phyloP scores from a whole-genome alignment of 106 monocot genomes.

The Agapanthus africanus region DNA sequence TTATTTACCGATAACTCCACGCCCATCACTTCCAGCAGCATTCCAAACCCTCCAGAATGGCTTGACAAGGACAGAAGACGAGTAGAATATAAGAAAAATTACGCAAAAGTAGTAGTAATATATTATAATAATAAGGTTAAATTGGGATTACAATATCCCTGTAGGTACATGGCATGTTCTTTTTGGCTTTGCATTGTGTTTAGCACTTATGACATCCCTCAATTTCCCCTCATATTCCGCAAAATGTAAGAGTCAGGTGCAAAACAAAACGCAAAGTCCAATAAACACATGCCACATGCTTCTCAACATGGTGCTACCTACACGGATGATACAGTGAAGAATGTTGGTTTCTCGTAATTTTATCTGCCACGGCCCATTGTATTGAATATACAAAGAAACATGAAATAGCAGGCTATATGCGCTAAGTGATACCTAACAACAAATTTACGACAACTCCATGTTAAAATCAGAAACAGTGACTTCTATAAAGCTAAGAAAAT shows the following conservation, averaged over 20 bases:
- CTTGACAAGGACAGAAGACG: constrained; percentile 20
- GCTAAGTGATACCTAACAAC: background rate
- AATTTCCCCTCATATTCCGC: too few species aligned
- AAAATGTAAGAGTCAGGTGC: too few species aligned
- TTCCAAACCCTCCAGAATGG: constrained; percentile 99
- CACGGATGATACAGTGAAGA: too few species aligned
- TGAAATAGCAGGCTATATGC: background rate
- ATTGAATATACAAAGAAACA: background rate
- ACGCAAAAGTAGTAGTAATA: too few species aligned
- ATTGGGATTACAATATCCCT: too few species aligned
- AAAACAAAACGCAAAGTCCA: too few species aligned
- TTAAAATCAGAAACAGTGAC: background rate
- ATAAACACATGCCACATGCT: background rate
- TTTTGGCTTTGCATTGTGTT: too few species aligned
- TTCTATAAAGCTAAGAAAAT: background rate
- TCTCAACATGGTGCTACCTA: too few species aligned
- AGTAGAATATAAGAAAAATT: background rate
- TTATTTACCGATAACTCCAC: constrained; percentile 84
- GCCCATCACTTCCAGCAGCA: constrained; percentile 98
- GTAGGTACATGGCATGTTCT: too few species aligned
- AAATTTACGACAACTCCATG: background rate
- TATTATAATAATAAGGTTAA: too few species aligned
- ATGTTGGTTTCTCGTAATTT: background rate
- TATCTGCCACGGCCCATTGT: background rate
- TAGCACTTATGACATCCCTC: too few species aligned